phyloP scores from a whole-genome alignment of 2,329 filamentous ascomycete species.

The Gnomoniopsis sp. region DNA sequence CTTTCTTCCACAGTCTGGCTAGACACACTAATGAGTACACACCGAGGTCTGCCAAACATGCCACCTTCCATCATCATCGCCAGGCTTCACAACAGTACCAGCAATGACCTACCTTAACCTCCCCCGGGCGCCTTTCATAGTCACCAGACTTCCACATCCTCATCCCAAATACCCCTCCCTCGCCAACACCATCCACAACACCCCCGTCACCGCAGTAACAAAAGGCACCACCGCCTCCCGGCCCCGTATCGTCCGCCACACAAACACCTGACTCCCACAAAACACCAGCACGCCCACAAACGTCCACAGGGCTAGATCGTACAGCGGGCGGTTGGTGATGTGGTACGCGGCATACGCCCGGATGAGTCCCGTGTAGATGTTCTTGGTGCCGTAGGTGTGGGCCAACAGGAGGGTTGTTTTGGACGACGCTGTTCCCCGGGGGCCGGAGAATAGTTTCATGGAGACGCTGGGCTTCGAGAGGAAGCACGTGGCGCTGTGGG shows the following conservation, averaged over 20 bases:
- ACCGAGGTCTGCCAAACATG: too few relatives aligned
- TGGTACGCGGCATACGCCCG: constrained; percentile 32
- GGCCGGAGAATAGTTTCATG: constrained; percentile 27
- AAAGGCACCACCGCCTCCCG: constrained; percentile 23
- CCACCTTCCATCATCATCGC: too few relatives aligned
- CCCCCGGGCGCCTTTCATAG: background rate
- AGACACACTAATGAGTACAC: too few relatives aligned
- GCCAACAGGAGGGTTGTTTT: constrained; percentile 27
- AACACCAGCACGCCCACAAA: constrained; percentile 31
- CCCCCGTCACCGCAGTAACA: constrained; percentile 18
- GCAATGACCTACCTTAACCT: background rate
- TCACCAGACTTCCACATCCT: background rate
- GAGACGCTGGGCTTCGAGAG: constrained; percentile 17
- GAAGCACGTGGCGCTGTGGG: constrained; percentile 29
- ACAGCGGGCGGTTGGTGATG: constrained; percentile 29
- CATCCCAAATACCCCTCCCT: constrained; percentile 22
- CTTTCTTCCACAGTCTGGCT: too few relatives aligned
- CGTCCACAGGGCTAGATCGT: constrained; percentile 28
- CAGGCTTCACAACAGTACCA: background rate
- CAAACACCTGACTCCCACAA: constrained; percentile 25
- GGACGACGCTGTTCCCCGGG: constrained; percentile 22
- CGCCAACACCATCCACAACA: constrained; percentile 26
- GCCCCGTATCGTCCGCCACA: constrained; percentile 24
- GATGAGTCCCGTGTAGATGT: constrained; percentile 32
- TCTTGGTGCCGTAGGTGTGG: constrained; percentile 33